A percentile compares a stretch with the other conserved stretches of the same genome.
These are phyloP conservation scores for Grifola frondosa DNA, from an alignment of 1,284 basidiomycete species.

Conservation along the genomic window DNA sequence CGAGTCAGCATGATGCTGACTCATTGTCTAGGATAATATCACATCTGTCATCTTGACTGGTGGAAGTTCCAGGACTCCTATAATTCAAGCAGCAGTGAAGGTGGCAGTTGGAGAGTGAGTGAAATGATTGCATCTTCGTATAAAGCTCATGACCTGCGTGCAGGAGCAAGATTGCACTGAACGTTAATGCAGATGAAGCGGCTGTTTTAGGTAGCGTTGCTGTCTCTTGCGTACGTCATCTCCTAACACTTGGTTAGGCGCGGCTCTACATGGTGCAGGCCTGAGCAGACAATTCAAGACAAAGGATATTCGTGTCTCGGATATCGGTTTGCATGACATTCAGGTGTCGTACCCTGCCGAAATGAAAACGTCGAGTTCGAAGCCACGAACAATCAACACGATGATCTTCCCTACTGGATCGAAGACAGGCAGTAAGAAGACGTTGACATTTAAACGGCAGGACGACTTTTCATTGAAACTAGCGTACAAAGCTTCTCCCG, in stretches of 20 bases:
- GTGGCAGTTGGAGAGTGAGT: slow-evolving; percentile 74
- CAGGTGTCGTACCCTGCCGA: slow-evolving; percentile 76
- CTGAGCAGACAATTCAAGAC: slow-evolving; percentile 93
- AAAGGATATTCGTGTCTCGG: slow-evolving; percentile 87
- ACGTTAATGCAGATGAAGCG: slow-evolving; percentile 97
- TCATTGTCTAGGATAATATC: slow-evolving; percentile 72
- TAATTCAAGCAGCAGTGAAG: slow-evolving; percentile 85
- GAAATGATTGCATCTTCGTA: not conserved
- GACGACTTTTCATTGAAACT: slow-evolving; percentile 77
- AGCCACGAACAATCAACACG: slow-evolving; percentile 69
- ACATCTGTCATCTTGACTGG: slow-evolving; percentile 91
- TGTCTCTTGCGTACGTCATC: not conserved
- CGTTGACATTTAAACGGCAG: slow-evolving; percentile 77
- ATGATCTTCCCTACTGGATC: slow-evolving; percentile 75
- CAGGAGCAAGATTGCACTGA: slow-evolving; percentile 82
- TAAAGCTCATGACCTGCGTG: slow-evolving; percentile 3
- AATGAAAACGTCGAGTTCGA: slow-evolving; percentile 43
- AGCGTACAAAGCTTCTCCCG: slow-evolving; percentile 62
- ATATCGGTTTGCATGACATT: slow-evolving; percentile 72
- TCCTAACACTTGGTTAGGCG: slow-evolving; percentile 40
- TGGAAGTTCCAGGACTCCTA: slow-evolving; percentile 86
- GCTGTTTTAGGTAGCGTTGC: slow-evolving; percentile 73
- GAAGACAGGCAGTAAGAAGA: slow-evolving; percentile 79
- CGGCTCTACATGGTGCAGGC: slow-evolving; percentile 90
- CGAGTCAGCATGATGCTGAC: not conserved